A percentile compares a stretch with the other conserved stretches of the same genome.
phyloP scores from a whole-genome alignment of 2,329 filamentous ascomycete species.

The Mycogone perniciosa region DNA sequence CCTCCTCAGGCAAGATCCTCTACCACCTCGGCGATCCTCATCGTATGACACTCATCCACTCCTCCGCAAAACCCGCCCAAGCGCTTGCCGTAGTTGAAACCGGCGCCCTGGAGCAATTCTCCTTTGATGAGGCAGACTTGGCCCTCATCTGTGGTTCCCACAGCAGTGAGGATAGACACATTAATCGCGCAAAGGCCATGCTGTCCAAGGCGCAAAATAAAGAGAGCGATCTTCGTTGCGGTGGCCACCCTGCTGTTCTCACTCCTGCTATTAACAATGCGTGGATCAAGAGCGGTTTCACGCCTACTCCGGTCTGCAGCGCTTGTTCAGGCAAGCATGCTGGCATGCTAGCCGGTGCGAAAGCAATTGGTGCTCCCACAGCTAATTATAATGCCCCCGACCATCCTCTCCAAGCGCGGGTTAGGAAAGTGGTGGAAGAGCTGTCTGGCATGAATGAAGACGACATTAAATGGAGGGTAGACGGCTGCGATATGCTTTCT shows the following conservation, averaged over 20 bases:
- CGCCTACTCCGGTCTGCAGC: slow-evolving; percentile 33
- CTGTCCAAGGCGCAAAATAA: slow-evolving; percentile 26
- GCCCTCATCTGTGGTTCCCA: slow-evolving; percentile 44
- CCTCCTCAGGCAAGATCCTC: slow-evolving; percentile 32
- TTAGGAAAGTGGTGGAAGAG: slow-evolving; percentile 32
- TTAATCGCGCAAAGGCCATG: slow-evolving; percentile 32
- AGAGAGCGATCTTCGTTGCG: slow-evolving; percentile 36
- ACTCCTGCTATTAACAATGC: slow-evolving; percentile 26
- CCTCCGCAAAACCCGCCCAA: slow-evolving; percentile 40
- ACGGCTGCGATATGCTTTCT: slow-evolving; percentile 43
- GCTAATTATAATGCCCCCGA: slow-evolving; percentile 29
- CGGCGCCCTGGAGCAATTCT: slow-evolving; percentile 29
- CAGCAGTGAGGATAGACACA: slow-evolving; percentile 36
- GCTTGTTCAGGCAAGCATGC: slow-evolving; percentile 45
- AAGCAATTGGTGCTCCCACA: slow-evolving; percentile 27
- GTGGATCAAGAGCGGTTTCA: slow-evolving; percentile 34
- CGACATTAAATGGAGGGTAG: slow-evolving; percentile 35
- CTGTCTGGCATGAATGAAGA: slow-evolving; percentile 23
- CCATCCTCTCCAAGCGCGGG: slow-evolving; percentile 34
- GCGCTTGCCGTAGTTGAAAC: slow-evolving; percentile 39
- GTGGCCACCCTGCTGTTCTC: slow-evolving; percentile 33
- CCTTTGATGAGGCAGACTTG: slow-evolving; percentile 35
- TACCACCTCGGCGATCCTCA: slow-evolving; percentile 34
- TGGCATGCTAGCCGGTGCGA: slow-evolving; percentile 39
- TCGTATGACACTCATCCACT: slow-evolving; percentile 37